Percentiles rank a stretch among this genome's conserved stretches.
These are phyloP conservation scores for Circinella umbellata DNA, from an alignment of 371 early-diverging fungal species.

Conservation along the genomic window DNA sequence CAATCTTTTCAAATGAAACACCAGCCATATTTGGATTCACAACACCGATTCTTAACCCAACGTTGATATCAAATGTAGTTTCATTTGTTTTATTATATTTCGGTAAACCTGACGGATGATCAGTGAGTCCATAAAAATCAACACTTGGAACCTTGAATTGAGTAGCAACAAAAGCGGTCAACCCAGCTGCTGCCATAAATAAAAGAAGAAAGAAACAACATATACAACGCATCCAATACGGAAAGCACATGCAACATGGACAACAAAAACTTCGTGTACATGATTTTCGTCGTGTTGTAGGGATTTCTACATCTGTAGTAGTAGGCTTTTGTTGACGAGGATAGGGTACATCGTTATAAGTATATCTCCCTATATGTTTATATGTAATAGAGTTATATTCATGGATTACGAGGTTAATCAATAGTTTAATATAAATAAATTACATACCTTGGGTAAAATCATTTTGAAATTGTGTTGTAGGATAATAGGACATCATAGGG, in stretches of 20 bases:
- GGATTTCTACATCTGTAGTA: not conserved
- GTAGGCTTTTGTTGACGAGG: not conserved
- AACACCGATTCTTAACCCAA: slow-evolving; percentile 37
- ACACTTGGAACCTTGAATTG: slow-evolving; percentile 32
- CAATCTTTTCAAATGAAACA: slow-evolving; percentile 35
- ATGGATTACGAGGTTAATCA: too few relatives aligned
- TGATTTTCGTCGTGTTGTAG: not conserved
- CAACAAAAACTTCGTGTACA: not conserved
- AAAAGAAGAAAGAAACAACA: slow-evolving; percentile 27
- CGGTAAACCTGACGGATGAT: slow-evolving; percentile 22
- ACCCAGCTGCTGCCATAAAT: slow-evolving; percentile 20
- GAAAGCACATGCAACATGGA: slow-evolving; percentile 32
- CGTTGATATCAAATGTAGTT: slow-evolving; percentile 22
- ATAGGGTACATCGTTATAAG: not conserved
- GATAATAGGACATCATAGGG: too few relatives aligned
- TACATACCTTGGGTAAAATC: too few relatives aligned
- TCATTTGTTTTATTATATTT: slow-evolving; percentile 15
- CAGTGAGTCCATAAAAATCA: slow-evolving; percentile 22
- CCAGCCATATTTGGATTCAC: slow-evolving; percentile 44
- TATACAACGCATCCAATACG: slow-evolving; percentile 30
- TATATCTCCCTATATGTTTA: not conserved
- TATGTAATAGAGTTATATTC: too few relatives aligned
- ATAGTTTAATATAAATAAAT: too few relatives aligned
- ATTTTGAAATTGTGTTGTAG: too few relatives aligned
- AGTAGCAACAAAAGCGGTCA: slow-evolving; percentile 25